Evolutionary conservation across 805 yeast genomes (phyloP).

Genomic region (Metschnikowia amazonensis): DNA sequence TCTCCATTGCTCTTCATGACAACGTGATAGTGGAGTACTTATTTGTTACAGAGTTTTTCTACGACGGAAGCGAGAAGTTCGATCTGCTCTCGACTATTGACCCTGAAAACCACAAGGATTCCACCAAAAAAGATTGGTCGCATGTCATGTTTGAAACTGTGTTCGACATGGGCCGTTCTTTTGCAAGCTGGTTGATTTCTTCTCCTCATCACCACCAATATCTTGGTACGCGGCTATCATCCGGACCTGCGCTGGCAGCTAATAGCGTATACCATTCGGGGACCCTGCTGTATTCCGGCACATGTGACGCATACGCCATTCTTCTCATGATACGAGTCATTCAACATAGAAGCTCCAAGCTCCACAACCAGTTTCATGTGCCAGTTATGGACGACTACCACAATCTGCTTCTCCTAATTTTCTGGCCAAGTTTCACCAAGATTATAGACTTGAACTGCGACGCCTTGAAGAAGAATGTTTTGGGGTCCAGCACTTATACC

Average conservation of each 20-base stretch:
- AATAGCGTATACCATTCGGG: conserved; percentile 1
- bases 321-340: conserved; percentile 69
- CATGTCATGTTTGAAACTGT: conserved; percentile 35
- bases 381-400: conserved; percentile 71
- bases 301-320: conserved; percentile 73
- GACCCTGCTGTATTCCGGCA: conserved; percentile 37
- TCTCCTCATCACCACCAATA: conserved; percentile 32
- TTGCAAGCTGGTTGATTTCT: conserved; percentile 40
- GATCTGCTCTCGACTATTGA: conserved; percentile 20
- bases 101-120: conserved; percentile 7
- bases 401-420: conserved; percentile 55
- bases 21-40: conserved; percentile 74
- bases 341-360: conserved; percentile 59
- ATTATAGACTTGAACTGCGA: conserved; percentile 77
- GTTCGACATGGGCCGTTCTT: conserved; percentile 43
- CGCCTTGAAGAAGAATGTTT: conserved; percentile 52
- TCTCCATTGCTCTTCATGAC: conserved; percentile 69
- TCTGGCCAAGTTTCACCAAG: conserved; percentile 86
- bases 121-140: conserved; percentile 28
- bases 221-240: conserved; percentile 14
- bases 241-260: conserved; percentile 11
- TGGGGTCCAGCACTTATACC: conserved; percentile 15
- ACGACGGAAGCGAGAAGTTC: conserved; percentile 39
- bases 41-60: conserved; percentile 70
- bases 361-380: conserved; percentile 61